Evolutionary conservation across 169 alveolate species (phyloP), one percentile per base, ranked within the genome.

Genomic region (Cryptosporidium andersoni): DNA sequence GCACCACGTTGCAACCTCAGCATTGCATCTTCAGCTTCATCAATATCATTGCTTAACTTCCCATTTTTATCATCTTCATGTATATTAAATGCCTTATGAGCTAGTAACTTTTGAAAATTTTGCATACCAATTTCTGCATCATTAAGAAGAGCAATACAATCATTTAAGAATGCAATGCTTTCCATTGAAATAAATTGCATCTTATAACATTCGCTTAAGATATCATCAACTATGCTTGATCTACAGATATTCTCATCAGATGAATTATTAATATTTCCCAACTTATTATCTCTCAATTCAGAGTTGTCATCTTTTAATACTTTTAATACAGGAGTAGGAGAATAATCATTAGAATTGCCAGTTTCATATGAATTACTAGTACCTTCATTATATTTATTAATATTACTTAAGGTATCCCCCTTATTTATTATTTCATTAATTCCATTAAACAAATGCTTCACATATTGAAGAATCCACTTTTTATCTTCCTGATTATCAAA

Each of bases 101-200:
- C 85, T 25, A 74, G 43, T 43, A 74, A 34, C 48, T 63, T 74
- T 43, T 74, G 85, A n/a, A 74, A 74, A 39, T 74, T 74, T 62
- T 74, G 85, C 85, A 74, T 74, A 43, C 85, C 85, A 5, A 74
- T 37, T 60, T 74, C 85, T 36, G 85, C 85, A 48, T 74, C 85
- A 43, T 74, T 68, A 39, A 74, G 36, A 8, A 74, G 62, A 1
- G 85, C 55, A 60, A 74, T 74, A 16, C 66, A 74, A 74, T 74
- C 85, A 74, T 74, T 74, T 8, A 74, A 42, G 5, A 74, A 45
- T 3, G 85, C 85, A 74, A 74, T 56, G 37, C 85, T 58, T 48
- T 74, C 85, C 85, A 74, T 74, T n/a, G 55, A 68, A 25, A 74
- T 56, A 60, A 74, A 74, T 58, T 74, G 85, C 3, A 68, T 58